phyloP scores from a whole-genome alignment of 306 rosid genomes.

The Arachis stenosperma region DNA sequence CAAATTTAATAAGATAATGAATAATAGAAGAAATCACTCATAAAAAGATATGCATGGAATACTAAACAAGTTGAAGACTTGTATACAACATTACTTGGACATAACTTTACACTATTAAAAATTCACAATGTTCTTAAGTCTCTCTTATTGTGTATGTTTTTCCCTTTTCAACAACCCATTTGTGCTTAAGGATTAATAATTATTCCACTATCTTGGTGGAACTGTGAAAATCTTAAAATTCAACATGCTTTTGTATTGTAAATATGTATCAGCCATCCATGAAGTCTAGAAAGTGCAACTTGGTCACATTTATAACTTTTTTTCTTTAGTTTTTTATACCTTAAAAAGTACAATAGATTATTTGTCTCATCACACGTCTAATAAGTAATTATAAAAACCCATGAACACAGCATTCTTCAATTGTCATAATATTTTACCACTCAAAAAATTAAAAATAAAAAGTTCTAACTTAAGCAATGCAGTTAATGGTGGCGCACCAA shows the following conservation, averaged over 20 bases:
- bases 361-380: constrained; percentile 12
- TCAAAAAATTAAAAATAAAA: no score
- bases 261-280: constrained; percentile 21
- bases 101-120: background rate
- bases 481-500: no score
- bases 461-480: no score
- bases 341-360: constrained; percentile 5
- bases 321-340: constrained; percentile 1
- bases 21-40: no score
- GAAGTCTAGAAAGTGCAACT: constrained; percentile 29
- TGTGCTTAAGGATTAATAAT: constrained; percentile 30
- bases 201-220: constrained; percentile 38
- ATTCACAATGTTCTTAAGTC: no score
- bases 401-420: background rate
- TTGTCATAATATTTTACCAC: background rate
- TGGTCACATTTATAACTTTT: background rate
- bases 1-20: no score
- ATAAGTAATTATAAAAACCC: constrained; percentile 8
- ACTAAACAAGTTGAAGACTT: background rate
- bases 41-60: background rate
- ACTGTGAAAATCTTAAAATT: constrained; percentile 12
- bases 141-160: no score
- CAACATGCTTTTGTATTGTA: constrained; percentile 26
- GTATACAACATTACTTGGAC: background rate
- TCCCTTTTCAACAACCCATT: constrained; percentile 41